Base-by-base conservation (phyloP, 345 rosid species). In the Crucihimalaya himalaica region DNA sequence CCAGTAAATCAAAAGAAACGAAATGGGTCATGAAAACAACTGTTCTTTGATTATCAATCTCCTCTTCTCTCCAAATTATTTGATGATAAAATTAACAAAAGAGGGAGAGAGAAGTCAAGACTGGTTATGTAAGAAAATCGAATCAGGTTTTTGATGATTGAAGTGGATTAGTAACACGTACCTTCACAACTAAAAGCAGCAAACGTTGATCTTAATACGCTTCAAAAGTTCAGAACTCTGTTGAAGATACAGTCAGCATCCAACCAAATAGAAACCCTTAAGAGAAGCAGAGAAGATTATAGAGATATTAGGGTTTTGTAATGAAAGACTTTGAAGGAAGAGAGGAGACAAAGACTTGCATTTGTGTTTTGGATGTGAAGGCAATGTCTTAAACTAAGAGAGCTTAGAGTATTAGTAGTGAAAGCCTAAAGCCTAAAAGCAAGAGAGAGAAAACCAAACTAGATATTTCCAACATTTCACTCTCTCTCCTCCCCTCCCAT, bases 331-430 rank as follows among this genome's bases (percentile, higher is more conserved):
- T 60, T 71, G 53, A 74, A 71, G 72, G 56, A 37, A 67, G 78
- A 63, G 73, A 45, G 70, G 71, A 50, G 68, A 47, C 61, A 78
- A 79, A 73, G 77, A 51, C 79, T 82, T 78, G 75, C 40, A 76
- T 80, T 70, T 69, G 83, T 70, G 79, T 78, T 84, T 79, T 83
- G 84, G 46, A 15, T 67, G 82, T 78, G 88, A 84, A 82, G 84
- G 58, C 69, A 65, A 63, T 71, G 75, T 63, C 81, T 68, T 80
- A 83, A 87, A 69, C 85, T 68, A 68, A 75, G 78, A 11, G 40
- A 37, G 40, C 14, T 37, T 37, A 65, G 79, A 80, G 82, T 76
- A 76, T 77, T 65, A 63, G 84, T 75, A 78, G 72, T 78, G 83
- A 67, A 58, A 45, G 52, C 69, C 71, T 69, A 62, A 68, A 56